Evolutionary conservation across 78 protist genomes (phyloP).

Genomic region (Dictyostelium discoideum): DNA sequence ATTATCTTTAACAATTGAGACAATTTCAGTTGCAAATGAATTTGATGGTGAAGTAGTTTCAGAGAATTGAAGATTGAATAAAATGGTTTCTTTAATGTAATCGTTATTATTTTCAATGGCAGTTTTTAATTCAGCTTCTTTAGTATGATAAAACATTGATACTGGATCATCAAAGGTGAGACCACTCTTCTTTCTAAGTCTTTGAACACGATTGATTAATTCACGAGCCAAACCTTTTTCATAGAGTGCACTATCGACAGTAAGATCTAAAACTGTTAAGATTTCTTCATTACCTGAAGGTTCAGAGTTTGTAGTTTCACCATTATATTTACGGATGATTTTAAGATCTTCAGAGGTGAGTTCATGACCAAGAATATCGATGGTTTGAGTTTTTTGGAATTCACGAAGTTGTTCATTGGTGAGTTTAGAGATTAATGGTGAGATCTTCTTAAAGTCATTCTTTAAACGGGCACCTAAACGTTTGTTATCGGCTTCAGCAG

Average conservation of each 20-base stretch:
- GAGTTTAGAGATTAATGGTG: conserved; percentile 26
- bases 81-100: conserved; percentile 3
- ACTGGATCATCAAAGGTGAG: conserved; percentile 52
- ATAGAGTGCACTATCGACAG: conserved; percentile 42
- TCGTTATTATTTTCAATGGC: conserved; percentile 22
- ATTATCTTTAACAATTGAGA: conserved; percentile 31
- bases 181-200: conserved; percentile 92
- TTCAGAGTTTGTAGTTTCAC: conserved; percentile 35
- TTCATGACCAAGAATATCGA: conserved; percentile 44
- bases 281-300: conserved; percentile 79
- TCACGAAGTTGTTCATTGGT: conserved; percentile 69
- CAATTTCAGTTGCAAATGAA: conserved; percentile 45
- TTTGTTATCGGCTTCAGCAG: conserved; percentile 77
- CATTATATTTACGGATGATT: conserved; percentile 49
- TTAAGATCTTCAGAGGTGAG: conserved; percentile 72
- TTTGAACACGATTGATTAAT: conserved; percentile 90
- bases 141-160: conserved; percentile 53
- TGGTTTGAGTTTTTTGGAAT: conserved; percentile 67
- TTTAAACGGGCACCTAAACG: conserved; percentile 78
- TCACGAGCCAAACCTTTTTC: conserved; percentile 91
- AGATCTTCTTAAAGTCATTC: conserved; percentile 33
- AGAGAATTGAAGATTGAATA: not conserved
- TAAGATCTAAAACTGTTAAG: conserved; percentile 84
- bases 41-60: not conserved
- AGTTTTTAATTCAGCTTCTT: not conserved